Evolutionary conservation across 2,329 filamentous ascomycete species (phyloP).

Genomic region (Alternaria brassicae): DNA sequence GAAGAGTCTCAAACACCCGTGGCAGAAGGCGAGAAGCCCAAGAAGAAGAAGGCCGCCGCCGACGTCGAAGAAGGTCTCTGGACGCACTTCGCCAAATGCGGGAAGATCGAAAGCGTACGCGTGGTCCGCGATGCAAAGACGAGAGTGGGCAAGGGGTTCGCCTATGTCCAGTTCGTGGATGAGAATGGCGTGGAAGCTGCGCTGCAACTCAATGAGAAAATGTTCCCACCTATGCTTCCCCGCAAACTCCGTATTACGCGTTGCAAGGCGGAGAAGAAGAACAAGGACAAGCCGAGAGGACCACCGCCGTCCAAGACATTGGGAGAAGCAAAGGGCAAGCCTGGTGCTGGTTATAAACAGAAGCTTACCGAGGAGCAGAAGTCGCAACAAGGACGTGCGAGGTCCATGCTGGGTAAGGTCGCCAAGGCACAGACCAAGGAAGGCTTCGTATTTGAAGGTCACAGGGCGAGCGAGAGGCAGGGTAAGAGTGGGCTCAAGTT

Average conservation of each 20-base stretch:
- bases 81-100: constrained; percentile 77
- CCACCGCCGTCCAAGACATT: constrained; percentile 32
- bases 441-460: constrained; percentile 80
- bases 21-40: constrained; percentile 67
- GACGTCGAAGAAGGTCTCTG: constrained; percentile 94
- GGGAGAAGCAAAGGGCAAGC: constrained; percentile 38
- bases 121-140: constrained; percentile 90
- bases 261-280: constrained; percentile 71
- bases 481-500: constrained; percentile 68
- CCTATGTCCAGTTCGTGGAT: constrained; percentile 94
- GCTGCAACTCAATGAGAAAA: constrained; percentile 85
- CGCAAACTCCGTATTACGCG: constrained; percentile 84
- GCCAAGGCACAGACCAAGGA: constrained; percentile 71
- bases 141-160: constrained; percentile 93
- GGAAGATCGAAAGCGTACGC: constrained; percentile 89
- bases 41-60: constrained; percentile 74
- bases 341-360: constrained; percentile 67
- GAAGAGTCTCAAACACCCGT: constrained; percentile 76
- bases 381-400: constrained; percentile 74
- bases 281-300: constrained; percentile 43
- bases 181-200: constrained; percentile 90
- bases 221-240: constrained; percentile 92
- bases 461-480: constrained; percentile 72
- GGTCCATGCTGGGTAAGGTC: constrained; percentile 75
- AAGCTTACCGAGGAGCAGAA: constrained; percentile 75